Evolutionary conservation across 345 rosid species (phyloP).

Genomic region (Eucalyptus erythrocorys): DNA sequence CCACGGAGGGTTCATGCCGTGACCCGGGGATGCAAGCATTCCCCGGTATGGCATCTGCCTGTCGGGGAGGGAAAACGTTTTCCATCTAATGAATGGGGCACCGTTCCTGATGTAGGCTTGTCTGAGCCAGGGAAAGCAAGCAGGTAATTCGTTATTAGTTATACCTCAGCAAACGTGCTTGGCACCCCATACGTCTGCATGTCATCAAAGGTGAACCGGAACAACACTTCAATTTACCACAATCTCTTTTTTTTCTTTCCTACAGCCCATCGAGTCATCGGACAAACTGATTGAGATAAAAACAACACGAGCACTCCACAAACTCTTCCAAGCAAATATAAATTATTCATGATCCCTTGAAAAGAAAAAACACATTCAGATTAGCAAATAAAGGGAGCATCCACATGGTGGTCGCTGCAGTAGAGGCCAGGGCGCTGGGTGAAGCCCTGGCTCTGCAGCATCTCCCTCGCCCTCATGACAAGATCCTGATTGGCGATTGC

Average conservation of each 20-base stretch:
- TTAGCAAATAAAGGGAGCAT: constrained; percentile 50
- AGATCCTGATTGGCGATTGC: constrained; percentile 43
- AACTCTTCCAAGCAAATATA: background rate
- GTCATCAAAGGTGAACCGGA: background rate
- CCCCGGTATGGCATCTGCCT: background rate
- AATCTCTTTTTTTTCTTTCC: background rate
- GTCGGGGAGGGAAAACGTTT: background rate
- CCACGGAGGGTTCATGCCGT: background rate
- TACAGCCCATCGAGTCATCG: background rate
- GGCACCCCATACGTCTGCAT: background rate
- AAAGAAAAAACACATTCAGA: background rate
- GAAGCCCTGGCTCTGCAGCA: constrained; percentile 70
- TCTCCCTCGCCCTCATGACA: constrained; percentile 52
- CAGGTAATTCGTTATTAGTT: background rate
- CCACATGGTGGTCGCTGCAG: constrained; percentile 56
- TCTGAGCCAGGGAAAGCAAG: background rate
- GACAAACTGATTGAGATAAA: background rate
- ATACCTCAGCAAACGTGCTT: background rate
- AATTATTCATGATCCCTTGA: background rate
- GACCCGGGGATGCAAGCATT: background rate
- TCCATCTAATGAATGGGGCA: background rate
- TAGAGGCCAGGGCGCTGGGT: constrained; percentile 92
- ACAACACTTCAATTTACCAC: background rate
- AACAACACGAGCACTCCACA: background rate
- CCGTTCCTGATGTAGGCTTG: background rate